Evolutionary conservation across 768 basidiomycete species (phyloP).

Genomic region (Artomyces pyxidatus): DNA sequence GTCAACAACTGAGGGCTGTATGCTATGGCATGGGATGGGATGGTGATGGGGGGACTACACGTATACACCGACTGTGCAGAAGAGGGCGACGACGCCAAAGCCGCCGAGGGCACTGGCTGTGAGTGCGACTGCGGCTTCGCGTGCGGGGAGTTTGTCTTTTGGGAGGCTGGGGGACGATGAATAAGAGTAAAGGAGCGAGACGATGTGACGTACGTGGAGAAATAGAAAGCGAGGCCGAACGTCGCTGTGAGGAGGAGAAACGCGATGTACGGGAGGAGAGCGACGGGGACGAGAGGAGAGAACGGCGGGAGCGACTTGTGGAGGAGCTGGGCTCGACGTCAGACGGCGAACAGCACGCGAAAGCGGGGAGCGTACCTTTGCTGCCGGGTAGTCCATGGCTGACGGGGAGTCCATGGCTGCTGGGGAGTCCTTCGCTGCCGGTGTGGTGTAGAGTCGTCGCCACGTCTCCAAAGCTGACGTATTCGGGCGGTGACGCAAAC

Average conservation of each 20-base stretch:
- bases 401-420: constrained; percentile 11
- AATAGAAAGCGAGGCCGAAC: constrained; percentile 85
- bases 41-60: constrained; percentile 40
- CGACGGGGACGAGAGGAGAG: constrained; percentile 57
- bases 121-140: constrained; percentile 63
- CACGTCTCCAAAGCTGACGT: constrained; percentile 32
- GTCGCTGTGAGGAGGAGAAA: constrained; percentile 64
- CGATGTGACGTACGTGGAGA: constrained; percentile 61
- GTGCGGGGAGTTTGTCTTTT: constrained; percentile 54
- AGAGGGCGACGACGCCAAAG: constrained; percentile 84
- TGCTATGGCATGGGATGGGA: too few species aligned
- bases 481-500: constrained; percentile 36
- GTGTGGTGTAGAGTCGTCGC: constrained; percentile 1
- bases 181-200: not conserved
- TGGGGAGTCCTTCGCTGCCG: constrained; percentile 1
- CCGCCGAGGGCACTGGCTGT: constrained; percentile 76
- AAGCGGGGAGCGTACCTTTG: constrained; percentile 36
- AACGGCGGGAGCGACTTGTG: constrained; percentile 66
- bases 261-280: constrained; percentile 65
- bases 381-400: constrained; percentile 47
- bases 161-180: constrained; percentile 49
- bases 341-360: constrained; percentile 3
- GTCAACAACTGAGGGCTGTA: constrained; percentile 69
- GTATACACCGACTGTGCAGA: constrained; percentile 80
- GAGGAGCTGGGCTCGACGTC: constrained; percentile 36